Evolutionary conservation across 169 alveolate genomes (phyloP).

Genomic region (Plasmodium relictum): DNA sequence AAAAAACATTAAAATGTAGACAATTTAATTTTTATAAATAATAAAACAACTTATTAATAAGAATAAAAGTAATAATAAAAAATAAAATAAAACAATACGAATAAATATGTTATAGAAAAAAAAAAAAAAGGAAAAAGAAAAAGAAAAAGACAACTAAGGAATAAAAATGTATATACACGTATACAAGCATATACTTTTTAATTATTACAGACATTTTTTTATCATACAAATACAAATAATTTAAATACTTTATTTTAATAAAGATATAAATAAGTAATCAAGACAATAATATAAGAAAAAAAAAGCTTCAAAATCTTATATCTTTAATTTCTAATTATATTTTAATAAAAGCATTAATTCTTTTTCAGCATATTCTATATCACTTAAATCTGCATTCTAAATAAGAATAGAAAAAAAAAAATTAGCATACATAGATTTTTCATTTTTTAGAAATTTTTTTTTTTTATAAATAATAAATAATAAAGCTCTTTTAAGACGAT

Average conservation of each 20-base stretch:
- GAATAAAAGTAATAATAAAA: background rate
- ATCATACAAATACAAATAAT: too few species aligned
- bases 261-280: too few species aligned
- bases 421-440: background rate
- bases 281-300: too few species aligned
- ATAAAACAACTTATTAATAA: background rate
- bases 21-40: background rate
- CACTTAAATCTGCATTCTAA: constrained; percentile 37
- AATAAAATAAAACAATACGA: background rate
- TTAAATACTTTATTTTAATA: too few species aligned
- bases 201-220: too few species aligned
- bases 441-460: too few species aligned
- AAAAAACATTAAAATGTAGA: background rate
- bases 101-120: background rate
- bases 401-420: constrained; percentile 1
- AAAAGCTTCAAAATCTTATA: too few species aligned
- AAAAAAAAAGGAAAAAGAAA: constrained; percentile 11
- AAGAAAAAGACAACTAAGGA: background rate
- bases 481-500: background rate
- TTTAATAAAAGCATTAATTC: constrained; percentile 47
- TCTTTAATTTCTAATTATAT: constrained; percentile 25
- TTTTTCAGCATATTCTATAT: constrained; percentile 49
- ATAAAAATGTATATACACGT: constrained; percentile 1
- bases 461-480: too few species aligned
- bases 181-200: too few species aligned